Evolutionary conservation across 1,284 basidiomycete genomes (phyloP), one percentile per base, ranked within the genome.

Genomic region (Marasmius fiardii): DNA sequence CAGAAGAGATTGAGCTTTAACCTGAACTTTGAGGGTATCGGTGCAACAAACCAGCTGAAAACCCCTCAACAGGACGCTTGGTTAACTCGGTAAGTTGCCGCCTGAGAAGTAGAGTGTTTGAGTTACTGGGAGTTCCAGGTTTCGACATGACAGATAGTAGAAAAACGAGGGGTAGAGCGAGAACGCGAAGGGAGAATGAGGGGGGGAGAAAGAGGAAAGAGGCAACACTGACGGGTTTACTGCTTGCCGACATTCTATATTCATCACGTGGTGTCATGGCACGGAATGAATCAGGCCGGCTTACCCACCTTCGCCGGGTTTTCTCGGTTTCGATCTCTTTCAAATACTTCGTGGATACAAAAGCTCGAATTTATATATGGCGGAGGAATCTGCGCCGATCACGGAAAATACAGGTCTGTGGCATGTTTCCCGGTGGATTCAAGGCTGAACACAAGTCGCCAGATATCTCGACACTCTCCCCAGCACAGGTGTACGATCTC

Each of bases 51-150:
- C 90, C 95, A 70, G 93, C 95, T 44, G 92, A 95, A 76, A 98
- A 97, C 6, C 95, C 95, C 66, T 95, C 90, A 3, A 95, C 92
- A 2, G 95, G 95, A 56, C 80, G 82, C 73, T 94, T 95, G 33
- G 87, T 92, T 62, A 96, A 82, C 67, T 95, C 93, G n/a, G 80
- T 68, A 20, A 94, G 82, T 74, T 95, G 91, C 43, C 90, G 82
- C 48, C 89, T 81, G 24, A 95, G 83, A 48, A 93, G 81, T 44
- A 93, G 79, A 4, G 85, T 83, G 64, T 86, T 86, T 21, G 83
- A 86, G 43, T 59, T 62, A 43, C 68, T 69, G 10, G 74, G 69
- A 45, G 75, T 72, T 48, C 68, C 69, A 49, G 79, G 69, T 63
- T 75, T 80, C 34, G 82, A 81, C 80, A 83, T 83, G 51, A 48